Evolutionary conservation across 768 basidiomycete species (phyloP).

Genomic region (Lentinula guzmanii): DNA sequence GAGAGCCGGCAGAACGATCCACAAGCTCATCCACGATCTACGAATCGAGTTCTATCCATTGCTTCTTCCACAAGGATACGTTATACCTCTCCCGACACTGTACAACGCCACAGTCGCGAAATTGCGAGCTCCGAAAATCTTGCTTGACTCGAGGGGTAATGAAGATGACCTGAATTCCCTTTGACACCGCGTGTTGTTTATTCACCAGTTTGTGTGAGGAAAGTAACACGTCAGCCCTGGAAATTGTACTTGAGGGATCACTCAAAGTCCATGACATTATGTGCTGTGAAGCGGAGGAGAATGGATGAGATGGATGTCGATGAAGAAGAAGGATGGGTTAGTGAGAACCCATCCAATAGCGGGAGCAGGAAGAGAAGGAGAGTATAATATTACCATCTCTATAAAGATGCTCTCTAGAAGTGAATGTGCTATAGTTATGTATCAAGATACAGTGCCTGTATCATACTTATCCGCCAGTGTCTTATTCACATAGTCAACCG

Average conservation of each 20-base stretch:
- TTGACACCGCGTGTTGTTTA: no score
- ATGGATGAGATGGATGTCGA: neutral
- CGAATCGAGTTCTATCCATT: constrained; percentile 1
- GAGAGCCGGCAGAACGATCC: neutral
- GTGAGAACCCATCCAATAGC: neutral
- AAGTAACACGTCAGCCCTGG: neutral
- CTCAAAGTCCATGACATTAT: neutral
- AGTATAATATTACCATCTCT: neutral
- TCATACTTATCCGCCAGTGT: neutral
- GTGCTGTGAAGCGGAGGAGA: neutral
- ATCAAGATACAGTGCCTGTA: neutral
- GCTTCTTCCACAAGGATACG: neutral
- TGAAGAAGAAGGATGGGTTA: neutral
- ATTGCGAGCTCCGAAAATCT: neutral
- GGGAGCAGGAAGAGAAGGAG: neutral
- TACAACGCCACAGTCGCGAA: neutral
- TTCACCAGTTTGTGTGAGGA: neutral
- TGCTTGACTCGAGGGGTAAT: neutral
- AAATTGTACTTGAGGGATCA: neutral
- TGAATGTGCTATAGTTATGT: neutral
- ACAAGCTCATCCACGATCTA: neutral
- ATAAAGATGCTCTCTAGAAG: neutral
- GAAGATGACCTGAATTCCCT: neutral
- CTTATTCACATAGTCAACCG: neutral
- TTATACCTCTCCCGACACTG: neutral